Base-by-base conservation (phyloP, 164 flowering plant genomes). In the Amborella trichopoda region DNA sequence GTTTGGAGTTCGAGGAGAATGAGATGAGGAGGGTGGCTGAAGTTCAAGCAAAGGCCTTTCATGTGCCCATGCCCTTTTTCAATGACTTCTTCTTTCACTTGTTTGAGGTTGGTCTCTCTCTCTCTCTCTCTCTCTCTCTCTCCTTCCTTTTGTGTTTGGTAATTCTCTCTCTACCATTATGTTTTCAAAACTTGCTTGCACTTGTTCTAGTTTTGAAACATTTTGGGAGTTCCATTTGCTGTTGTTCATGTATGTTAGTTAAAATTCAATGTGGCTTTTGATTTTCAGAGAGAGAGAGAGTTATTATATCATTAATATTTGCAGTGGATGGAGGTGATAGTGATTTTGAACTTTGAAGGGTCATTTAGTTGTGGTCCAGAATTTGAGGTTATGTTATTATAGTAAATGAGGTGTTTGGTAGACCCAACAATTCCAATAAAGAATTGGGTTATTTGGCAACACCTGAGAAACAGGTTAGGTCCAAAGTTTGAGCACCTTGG, bases 21-120 rank as follows among this genome's bases (percentile, higher is more conserved):
- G 94, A 82, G 63, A 80, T 79, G 74, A 75, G 69, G 56, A 59
- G 34, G 23, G 95, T 69, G 3, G 85, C 84, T 52, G 40, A 55
- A 14, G 63, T 85, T 59, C 97, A 85, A 63, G 86, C 95, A 40
- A 73, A 85, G 65, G 94, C 97, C 2, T 90, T 85, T 50, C 81
- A 90, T 56, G 73, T 44, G 16, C 88, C 95, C 0, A 48, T 60
- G 14, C 44, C 67, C 32, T 26, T 90, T 49, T 79, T 85, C 49
- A 52, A 83, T 65, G 78, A 77, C 59, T 11, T 77, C 1, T 90
- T 85, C 77, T 83, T 85, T 38, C 46, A 68, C 21, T 16, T 38
- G 2, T 38, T 38, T n/a, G 20, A 38, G 41, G 41, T 38, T 9
- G 16, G 41, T 30, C 9, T 13, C 40, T 37, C 40, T 37, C 34